Percentiles rank a stretch among this genome's conserved stretches.
These are phyloP conservation scores for Halteria grandinella DNA, from an alignment of 73 alveolate species.

Conservation along the genomic window DNA sequence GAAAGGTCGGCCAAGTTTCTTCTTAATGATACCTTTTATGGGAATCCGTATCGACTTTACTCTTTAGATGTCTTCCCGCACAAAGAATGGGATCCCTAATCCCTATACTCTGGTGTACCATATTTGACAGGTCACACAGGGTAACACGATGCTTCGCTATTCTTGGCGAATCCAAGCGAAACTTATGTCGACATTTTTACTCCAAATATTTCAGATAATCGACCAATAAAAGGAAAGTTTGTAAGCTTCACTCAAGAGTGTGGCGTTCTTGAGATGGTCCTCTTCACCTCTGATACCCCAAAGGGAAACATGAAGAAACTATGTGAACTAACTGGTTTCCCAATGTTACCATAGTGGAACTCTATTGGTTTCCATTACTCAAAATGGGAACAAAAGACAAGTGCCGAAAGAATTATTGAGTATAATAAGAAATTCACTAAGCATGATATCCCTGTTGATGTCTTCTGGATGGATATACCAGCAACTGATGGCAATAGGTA, in stretches of 20 bases:
- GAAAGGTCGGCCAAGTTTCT: slow-evolving; percentile 39
- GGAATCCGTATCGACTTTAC: slow-evolving; percentile 82
- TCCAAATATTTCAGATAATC: slow-evolving; percentile 40
- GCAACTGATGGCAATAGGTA: slow-evolving; percentile 88
- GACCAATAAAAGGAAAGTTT: background rate
- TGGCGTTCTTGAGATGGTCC: slow-evolving; percentile 84
- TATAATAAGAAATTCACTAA: slow-evolving; percentile 69
- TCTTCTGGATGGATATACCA: slow-evolving; percentile 80
- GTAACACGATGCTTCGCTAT: slow-evolving; percentile 54
- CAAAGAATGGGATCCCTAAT: slow-evolving; percentile 67
- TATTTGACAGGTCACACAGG: slow-evolving; percentile 47
- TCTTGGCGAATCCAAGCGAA: slow-evolving; percentile 85
- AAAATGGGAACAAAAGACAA: slow-evolving; percentile 84
- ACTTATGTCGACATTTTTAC: slow-evolving; percentile 76
- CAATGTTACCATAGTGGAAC: slow-evolving; percentile 81
- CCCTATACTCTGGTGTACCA: slow-evolving; percentile 74
- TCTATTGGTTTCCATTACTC: slow-evolving; percentile 92
- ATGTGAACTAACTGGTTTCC: slow-evolving; percentile 72
- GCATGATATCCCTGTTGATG: slow-evolving; percentile 72
- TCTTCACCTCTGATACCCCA: slow-evolving; percentile 17
- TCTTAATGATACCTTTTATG: background rate
- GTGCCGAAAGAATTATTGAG: slow-evolving; percentile 75
- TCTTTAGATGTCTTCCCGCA: slow-evolving; percentile 87
- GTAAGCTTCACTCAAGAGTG: slow-evolving; percentile 74
- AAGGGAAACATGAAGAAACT: slow-evolving; percentile 69